Evolutionary conservation across 495 filamentous ascomycete genomes (phyloP).

Genomic region (Umbilicaria muhlenbergii): DNA sequence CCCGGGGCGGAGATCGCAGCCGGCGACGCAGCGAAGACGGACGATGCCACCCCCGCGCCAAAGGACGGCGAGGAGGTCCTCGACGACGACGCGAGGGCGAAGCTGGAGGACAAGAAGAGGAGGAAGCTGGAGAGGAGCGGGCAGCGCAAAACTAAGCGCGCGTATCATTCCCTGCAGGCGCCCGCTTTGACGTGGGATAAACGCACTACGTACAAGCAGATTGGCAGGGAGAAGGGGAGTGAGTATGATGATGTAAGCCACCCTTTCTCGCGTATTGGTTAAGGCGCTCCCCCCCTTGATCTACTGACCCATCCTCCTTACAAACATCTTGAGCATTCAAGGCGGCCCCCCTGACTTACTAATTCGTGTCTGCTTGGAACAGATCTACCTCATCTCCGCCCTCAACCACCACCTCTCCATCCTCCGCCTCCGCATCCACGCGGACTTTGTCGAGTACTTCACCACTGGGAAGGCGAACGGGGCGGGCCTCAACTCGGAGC

Average conservation of each 20-base stretch:
- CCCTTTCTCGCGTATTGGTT: no score
- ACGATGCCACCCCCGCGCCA: conserved; percentile 4
- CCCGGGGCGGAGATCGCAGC: conserved; percentile 47
- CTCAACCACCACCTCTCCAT: conserved; percentile 74
- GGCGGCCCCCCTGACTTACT: conserved; percentile 18
- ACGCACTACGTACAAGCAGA: conserved; percentile 52
- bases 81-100: conserved; percentile 16
- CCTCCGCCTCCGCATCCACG: conserved; percentile 57
- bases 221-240: conserved; percentile 41
- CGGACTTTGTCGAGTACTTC: conserved; percentile 41
- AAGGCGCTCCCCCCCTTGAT: no score
- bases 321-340: no score
- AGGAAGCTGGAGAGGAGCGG: conserved; percentile 33
- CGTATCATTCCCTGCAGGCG: conserved; percentile 41
- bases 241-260: conserved; percentile 42
- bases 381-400: conserved; percentile 71
- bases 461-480: conserved; percentile 22
- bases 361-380: no score
- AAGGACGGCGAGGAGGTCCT: neutral
- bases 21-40: conserved; percentile 14
- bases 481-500: conserved; percentile 30
- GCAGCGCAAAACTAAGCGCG: conserved; percentile 8
- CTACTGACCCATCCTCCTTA: no score
- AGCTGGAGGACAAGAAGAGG: conserved; percentile 26
- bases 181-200: conserved; percentile 61